These are phyloP conservation scores for Candida tallmaniae DNA, from an alignment of 805 yeast species.

Conservation along the genomic window DNA sequence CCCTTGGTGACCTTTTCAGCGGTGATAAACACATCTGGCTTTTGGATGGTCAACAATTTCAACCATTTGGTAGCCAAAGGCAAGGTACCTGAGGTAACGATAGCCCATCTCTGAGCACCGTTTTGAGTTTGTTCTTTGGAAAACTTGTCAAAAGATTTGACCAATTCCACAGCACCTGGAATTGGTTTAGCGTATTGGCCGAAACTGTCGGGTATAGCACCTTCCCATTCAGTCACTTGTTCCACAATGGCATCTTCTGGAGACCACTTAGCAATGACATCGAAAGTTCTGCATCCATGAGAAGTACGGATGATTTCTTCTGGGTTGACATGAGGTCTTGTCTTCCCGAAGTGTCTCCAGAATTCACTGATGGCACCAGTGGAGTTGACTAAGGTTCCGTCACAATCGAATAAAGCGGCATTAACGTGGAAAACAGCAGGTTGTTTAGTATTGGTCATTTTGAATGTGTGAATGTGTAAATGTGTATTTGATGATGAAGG, in stretches of 20 bases:
- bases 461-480: conserved; percentile 5
- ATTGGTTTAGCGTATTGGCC: conserved; percentile 73
- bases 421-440: conserved; percentile 40
- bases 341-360: conserved; percentile 71
- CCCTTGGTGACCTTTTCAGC: conserved; percentile 78
- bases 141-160: conserved; percentile 45
- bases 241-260: conserved; percentile 68
- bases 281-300: conserved; percentile 83
- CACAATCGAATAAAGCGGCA: conserved; percentile 72
- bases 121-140: conserved; percentile 42
- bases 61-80: conserved; percentile 80
- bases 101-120: conserved; percentile 65
- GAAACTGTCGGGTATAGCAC: conserved; percentile 63
- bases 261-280: conserved; percentile 67
- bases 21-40: conserved; percentile 75
- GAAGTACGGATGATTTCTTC: conserved; percentile 67
- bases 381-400: conserved; percentile 82
- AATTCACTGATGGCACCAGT: conserved; percentile 78
- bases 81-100: conserved; percentile 80
- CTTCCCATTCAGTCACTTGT: conserved; percentile 64
- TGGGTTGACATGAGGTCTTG: conserved; percentile 64
- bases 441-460: conserved; percentile 34
- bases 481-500: neutral
- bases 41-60: conserved; percentile 50
- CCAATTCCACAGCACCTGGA: conserved; percentile 68